Evolutionary conservation across 2,329 filamentous ascomycete species (phyloP), one percentile per base, ranked within the genome.

Genomic region (Alternaria gaisen): DNA sequence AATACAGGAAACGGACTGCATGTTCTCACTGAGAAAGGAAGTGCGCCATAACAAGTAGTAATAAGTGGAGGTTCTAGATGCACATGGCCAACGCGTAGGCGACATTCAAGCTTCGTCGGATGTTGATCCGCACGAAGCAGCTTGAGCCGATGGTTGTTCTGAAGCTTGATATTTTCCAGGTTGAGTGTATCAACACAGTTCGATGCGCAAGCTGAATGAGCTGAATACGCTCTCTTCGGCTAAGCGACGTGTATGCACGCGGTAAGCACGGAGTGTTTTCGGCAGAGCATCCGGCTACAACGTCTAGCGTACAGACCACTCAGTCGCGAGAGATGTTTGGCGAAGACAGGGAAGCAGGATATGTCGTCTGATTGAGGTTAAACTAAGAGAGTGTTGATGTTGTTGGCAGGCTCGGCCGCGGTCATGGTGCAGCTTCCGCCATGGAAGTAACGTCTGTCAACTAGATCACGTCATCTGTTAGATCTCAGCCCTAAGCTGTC

Each of bases 381-480:
- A 40, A 28, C n/a, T 26, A 26, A 28, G 48, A 8, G 16, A 12
- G 12, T 34, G 6, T 26, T 34, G 22, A 24, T 51, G 32, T 51
- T 24, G 32, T 36, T 36, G 32, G 32, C 32, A 12, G 48, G 24
- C 47, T 47, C 14, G 47, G 47, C 47, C 30, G 7, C 47, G 30
- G 47, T 51, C 47, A 51, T 51, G 30, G 48, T 51, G 48, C 48
- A 51, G 48, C 30, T 38, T 38, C n/a, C 36, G 36, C 36, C 16
- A 38, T 18, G 36, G 36, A 38, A 38, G 36, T n/a, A 9, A 41
- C 40, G 40, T 12, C 38, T 41, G 48, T 52, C 48, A 52, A 36
- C 34, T 14, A 52, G 20, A 52, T 38, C 20, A 52, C 32, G 36
- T 22, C 48, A 24, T 28, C 11, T 52, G 36, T 18, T n/a, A 34